These are phyloP conservation scores for Aspergillus fijiensis DNA, from an alignment of 2,329 filamentous ascomycete species.

Conservation along the genomic window DNA sequence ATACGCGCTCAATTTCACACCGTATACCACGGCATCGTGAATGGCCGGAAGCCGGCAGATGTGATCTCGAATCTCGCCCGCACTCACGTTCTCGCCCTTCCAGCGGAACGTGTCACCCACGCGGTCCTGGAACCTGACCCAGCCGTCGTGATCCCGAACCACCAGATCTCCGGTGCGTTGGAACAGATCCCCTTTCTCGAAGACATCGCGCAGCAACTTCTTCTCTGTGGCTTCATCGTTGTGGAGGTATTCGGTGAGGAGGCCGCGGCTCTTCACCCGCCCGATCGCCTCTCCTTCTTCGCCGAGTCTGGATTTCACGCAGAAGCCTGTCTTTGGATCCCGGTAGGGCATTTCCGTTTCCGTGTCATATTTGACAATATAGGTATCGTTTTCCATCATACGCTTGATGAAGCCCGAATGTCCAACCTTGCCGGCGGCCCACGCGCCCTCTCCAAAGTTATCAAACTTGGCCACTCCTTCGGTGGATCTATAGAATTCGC, in stretches of 20 bases:
- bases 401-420: conserved; percentile 44
- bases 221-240: conserved; percentile 46
- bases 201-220: conserved; percentile 47
- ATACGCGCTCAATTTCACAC: conserved; percentile 43
- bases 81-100: conserved; percentile 50
- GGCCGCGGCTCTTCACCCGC: conserved; percentile 40
- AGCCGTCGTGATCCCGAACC: conserved; percentile 42
- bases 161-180: conserved; percentile 50
- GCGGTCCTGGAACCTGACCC: conserved; percentile 48
- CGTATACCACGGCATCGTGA: conserved; percentile 48
- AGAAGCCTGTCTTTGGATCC: conserved; percentile 48
- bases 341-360: conserved; percentile 44
- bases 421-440: conserved; percentile 46
- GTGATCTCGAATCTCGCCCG: conserved; percentile 48
- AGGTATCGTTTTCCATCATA: conserved; percentile 43
- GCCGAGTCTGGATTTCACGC: conserved; percentile 35
- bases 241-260: conserved; percentile 45
- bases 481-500: conserved; percentile 51
- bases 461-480: conserved; percentile 50
- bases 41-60: conserved; percentile 43
- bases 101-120: conserved; percentile 42
- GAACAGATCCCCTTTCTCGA: conserved; percentile 48
- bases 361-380: conserved; percentile 45
- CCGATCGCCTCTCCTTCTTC: conserved; percentile 50
- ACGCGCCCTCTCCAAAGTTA: conserved; percentile 43